These are phyloP conservation scores for Magnolia sinica DNA, from an alignment of 164 flowering plant genomes.

Conservation along the genomic window DNA sequence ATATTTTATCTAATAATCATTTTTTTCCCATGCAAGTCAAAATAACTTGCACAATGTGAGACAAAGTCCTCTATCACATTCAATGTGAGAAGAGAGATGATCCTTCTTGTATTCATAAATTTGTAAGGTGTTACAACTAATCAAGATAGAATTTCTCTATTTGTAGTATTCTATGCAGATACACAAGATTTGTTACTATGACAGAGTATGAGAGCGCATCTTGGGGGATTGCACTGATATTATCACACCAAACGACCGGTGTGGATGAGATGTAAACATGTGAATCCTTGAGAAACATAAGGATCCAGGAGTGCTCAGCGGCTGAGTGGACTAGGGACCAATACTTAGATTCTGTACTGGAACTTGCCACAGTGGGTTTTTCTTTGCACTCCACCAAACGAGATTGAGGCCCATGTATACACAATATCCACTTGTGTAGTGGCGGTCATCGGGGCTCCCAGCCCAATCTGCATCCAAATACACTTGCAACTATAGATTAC, in stretches of 20 bases:
- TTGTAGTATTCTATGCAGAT: too few relatives aligned
- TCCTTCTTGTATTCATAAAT: too few relatives aligned
- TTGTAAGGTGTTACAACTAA: too few relatives aligned
- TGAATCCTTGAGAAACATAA: neutral
- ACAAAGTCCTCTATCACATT: too few relatives aligned
- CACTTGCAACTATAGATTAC: neutral
- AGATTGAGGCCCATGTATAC: neutral
- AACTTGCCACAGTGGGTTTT: neutral
- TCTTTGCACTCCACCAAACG: neutral
- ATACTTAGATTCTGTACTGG: neutral
- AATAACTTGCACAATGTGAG: too few relatives aligned
- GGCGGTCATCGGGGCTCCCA: neutral
- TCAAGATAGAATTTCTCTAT: too few relatives aligned
- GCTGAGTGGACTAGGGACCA: neutral
- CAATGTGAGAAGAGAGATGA: too few relatives aligned
- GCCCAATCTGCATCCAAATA: neutral
- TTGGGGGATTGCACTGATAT: neutral
- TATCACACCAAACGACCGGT: neutral
- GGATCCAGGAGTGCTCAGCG: neutral
- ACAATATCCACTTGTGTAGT: neutral
- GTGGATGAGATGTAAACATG: neutral
- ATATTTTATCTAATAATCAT: too few relatives aligned
- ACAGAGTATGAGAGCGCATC: too few relatives aligned
- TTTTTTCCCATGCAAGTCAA: too few relatives aligned
- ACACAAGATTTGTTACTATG: too few relatives aligned